Percentiles rank a stretch among this genome's conserved stretches.
These are phyloP conservation scores for Penicillium tannophilum DNA, from an alignment of 495 filamentous ascomycete species.

Conservation along the genomic window DNA sequence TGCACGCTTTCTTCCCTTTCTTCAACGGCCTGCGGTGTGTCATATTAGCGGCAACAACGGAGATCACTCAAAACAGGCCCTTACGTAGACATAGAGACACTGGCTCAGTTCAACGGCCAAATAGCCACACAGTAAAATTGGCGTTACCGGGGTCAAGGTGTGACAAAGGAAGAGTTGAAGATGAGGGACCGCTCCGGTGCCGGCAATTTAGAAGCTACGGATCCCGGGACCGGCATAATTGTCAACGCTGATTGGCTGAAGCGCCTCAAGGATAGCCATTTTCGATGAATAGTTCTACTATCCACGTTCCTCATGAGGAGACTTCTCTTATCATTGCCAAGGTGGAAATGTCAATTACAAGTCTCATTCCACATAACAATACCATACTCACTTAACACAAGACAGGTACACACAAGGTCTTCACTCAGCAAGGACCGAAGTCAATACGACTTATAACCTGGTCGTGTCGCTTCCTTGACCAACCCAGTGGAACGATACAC, in stretches of 20 bases:
- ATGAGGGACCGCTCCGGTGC: conserved; percentile 2
- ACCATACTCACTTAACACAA: not conserved
- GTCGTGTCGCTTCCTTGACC: not conserved
- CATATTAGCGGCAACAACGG: conserved; percentile 12
- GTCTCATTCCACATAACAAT: not conserved
- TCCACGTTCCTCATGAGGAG: not conserved
- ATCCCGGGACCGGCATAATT: conserved; percentile 1
- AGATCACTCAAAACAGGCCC: not conserved
- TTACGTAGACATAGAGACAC: conserved; percentile 21
- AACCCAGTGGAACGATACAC: conserved; percentile 7
- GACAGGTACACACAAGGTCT: not conserved
- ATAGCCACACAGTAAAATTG: not conserved
- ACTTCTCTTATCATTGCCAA: not conserved
- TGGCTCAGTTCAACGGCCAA: not conserved
- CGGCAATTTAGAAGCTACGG: not conserved
- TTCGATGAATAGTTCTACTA: not conserved
- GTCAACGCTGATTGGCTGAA: not conserved
- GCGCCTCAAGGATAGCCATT: not conserved
- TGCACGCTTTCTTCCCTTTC: conserved; percentile 47
- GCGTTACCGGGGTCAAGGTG: not conserved
- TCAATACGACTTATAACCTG: not conserved
- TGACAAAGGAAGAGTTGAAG: conserved; percentile 16
- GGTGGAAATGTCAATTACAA: not conserved
- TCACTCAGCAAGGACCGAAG: not conserved
- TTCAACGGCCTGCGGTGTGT: conserved; percentile 32